Conservation (phyloP, 345 rosid species). For the Camelina neglecta region DNA sequence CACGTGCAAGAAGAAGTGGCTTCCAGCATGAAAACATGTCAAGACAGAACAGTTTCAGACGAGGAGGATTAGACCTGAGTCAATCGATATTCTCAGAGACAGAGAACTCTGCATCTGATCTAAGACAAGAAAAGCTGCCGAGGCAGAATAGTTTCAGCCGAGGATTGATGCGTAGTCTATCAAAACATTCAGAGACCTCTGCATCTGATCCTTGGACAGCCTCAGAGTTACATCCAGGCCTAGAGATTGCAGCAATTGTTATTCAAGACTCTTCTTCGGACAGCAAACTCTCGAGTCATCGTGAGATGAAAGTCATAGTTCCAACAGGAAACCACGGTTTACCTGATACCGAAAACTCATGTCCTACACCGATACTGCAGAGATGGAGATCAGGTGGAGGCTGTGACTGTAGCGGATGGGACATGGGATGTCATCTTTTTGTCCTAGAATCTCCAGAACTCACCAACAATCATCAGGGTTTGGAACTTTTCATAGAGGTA, state of each 20-base stretch:
- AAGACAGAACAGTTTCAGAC: slow-evolving; percentile 42
- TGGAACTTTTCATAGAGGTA: slow-evolving; percentile 78
- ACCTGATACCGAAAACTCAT: slow-evolving; percentile 58
- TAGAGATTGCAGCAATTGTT: slow-evolving; percentile 77
- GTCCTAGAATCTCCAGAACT: slow-evolving; percentile 64
- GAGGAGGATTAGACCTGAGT: slow-evolving; percentile 24
- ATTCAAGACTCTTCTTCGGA: slow-evolving; percentile 62
- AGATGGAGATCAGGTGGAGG: slow-evolving; percentile 96
- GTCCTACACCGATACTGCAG: slow-evolving; percentile 77
- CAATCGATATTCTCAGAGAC: slow-evolving; percentile 40
- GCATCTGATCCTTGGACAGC: slow-evolving; percentile 53
- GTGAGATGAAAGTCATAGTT: slow-evolving; percentile 66
- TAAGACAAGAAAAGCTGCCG: slow-evolving; percentile 35
- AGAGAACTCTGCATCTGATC: slow-evolving; percentile 43
- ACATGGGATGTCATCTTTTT: slow-evolving; percentile 88
- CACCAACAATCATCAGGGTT: slow-evolving; percentile 52
- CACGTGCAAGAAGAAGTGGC: slow-evolving; percentile 54
- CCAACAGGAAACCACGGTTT: slow-evolving; percentile 85
- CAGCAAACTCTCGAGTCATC: slow-evolving; percentile 32
- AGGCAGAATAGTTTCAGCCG: slow-evolving; percentile 44
- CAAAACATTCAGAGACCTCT: slow-evolving; percentile 45
- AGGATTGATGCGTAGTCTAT: slow-evolving; percentile 34
- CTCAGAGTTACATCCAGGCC: slow-evolving; percentile 56
- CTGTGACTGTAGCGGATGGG: slow-evolving; percentile 99
- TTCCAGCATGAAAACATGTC: slow-evolving; percentile 33